phyloP scores from a whole-genome alignment of 352 stramenopile genomes.

The Globisporangium emineosum region DNA sequence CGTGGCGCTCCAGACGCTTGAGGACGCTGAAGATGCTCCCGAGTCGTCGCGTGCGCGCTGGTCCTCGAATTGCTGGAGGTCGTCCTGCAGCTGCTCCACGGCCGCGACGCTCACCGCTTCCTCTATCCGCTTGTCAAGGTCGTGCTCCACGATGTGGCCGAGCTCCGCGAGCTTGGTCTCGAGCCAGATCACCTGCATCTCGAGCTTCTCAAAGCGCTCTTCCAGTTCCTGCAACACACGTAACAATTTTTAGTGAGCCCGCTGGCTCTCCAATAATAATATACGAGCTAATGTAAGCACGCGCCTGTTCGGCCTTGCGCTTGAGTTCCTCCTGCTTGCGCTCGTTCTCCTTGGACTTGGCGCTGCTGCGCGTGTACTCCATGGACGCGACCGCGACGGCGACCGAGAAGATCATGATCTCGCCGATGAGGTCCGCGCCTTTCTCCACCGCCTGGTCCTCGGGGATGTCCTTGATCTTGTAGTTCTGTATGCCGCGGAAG shows the following conservation, averaged over 20 bases:
- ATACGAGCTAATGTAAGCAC: background rate
- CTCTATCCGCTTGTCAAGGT: slow-evolving; percentile 15
- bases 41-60: slow-evolving; percentile 11
- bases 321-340: slow-evolving; percentile 47
- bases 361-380: slow-evolving; percentile 70
- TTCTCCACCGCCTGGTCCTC: slow-evolving; percentile 75
- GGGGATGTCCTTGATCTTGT: slow-evolving; percentile 73
- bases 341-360: slow-evolving; percentile 63
- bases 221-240: slow-evolving; percentile 29
- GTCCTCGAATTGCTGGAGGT: slow-evolving; percentile 14
- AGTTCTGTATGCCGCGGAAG: slow-evolving; percentile 72
- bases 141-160: slow-evolving; percentile 33
- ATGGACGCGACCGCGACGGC: slow-evolving; percentile 62
- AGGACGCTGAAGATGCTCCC: slow-evolving; percentile 6
- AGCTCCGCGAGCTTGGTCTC: slow-evolving; percentile 37
- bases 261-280: background rate
- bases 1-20: slow-evolving; percentile 15
- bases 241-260: background rate
- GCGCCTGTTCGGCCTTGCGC: slow-evolving; percentile 36
- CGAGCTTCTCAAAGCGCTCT: slow-evolving; percentile 46
- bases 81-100: slow-evolving; percentile 10
- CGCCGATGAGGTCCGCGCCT: slow-evolving; percentile 69
- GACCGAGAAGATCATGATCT: slow-evolving; percentile 80
- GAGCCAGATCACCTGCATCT: slow-evolving; percentile 45
- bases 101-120: slow-evolving; percentile 14